Base-by-base conservation (phyloP, 164 flowering plant species). In the Vitis rotundifolia region DNA sequence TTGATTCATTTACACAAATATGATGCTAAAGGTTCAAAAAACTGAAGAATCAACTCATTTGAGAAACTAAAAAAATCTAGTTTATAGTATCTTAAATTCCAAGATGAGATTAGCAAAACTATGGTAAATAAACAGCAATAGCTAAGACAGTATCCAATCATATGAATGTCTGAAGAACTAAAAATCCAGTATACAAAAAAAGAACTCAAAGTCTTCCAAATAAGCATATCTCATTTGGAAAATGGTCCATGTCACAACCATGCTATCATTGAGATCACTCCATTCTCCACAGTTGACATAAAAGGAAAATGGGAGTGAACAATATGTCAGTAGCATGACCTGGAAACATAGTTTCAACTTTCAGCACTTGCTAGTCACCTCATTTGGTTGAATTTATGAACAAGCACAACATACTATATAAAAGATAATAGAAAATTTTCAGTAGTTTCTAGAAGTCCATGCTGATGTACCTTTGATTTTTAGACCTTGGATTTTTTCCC, bases 401-500 rank as follows among this genome's bases (percentile, higher is more conserved):
- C 44, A 37, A 11, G 16, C 64, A n/a, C 11, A 15, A 61, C 44
- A 61, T 61, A 44, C 44, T 13, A 31, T 11, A 15, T 61, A 37
- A n/a, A 2, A 61, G 49, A 61, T 44, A 19, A 31, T 10, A 61
- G 11, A 61, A 61, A 6, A 37, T 37, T 37, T 13, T 11, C 61
- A 44, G 54, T 18, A 48, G 18, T 63, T 16, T 10, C 12, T 26
- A 49, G 16, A 11, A 16, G 66, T 14, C 26, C 26, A 22, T 0
- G 22, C 19, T 15, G 16, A 26, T 9, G 66, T 48, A 37, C 44
- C 44, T 37, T 37, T 5, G 7, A 37, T 37, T 37, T 37, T 15
- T 61, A 63, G 22, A 61, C 57, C 53, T 76, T 73, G 18, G 81
- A 64, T 61, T 79, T 84, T 51, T 87, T 87, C 9, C 85, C 87